Conservation (phyloP, 768 basidiomycete species). For the Tephrocybe sp. region DNA sequence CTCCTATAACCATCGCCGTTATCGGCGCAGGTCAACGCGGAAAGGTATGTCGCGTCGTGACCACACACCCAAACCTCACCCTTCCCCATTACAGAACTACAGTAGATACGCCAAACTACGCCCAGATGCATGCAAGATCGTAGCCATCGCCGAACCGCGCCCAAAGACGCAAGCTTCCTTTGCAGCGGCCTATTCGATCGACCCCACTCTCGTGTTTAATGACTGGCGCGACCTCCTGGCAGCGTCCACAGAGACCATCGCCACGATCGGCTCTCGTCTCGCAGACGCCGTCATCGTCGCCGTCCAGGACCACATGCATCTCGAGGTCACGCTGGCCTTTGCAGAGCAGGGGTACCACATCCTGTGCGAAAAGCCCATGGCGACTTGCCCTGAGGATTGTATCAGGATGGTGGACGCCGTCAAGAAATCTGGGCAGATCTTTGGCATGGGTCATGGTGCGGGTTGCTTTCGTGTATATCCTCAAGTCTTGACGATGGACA, state of each 20-base stretch:
- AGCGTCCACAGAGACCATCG: conserved; percentile 67
- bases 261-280: conserved; percentile 63
- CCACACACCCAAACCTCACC: background rate
- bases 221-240: conserved; percentile 71
- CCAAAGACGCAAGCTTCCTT: conserved; percentile 61
- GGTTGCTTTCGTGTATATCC: background rate
- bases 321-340: conserved; percentile 72
- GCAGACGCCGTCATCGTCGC: conserved; percentile 83
- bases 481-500: background rate
- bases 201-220: conserved; percentile 67
- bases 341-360: conserved; percentile 84
- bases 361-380: conserved; percentile 93
- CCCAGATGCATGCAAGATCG: conserved; percentile 71
- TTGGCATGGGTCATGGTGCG: conserved; percentile 86
- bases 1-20: conserved; percentile 71
- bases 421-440: conserved; percentile 68
- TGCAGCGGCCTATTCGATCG: conserved; percentile 55
- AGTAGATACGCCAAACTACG: conserved; percentile 56
- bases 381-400: conserved; percentile 71
- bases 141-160: conserved; percentile 85
- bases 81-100: conserved; percentile 54
- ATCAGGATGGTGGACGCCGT: conserved; percentile 74
- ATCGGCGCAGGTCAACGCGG: conserved; percentile 87
- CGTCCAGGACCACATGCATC: conserved; percentile 81
- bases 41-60: conserved; percentile 40